A percentile compares a stretch with the other conserved stretches of the same genome.
These are phyloP conservation scores for Globisporangium nunn DNA, from an alignment of 352 stramenopile genomes.

Conservation along the genomic window DNA sequence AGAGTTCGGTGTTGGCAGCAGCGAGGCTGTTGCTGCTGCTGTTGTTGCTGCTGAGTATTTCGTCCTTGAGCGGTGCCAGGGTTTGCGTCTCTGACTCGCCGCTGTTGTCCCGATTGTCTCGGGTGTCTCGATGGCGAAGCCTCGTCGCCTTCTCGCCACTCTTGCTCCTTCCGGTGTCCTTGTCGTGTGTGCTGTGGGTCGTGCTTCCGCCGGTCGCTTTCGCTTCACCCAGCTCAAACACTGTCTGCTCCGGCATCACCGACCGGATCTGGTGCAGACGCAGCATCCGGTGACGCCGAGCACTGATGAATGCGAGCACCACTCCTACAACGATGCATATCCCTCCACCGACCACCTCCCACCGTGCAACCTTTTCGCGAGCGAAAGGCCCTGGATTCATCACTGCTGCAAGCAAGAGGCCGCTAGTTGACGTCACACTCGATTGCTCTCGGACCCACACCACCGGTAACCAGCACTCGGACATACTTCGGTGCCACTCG, in stretches of 20 bases:
- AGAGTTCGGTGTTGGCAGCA: not conserved
- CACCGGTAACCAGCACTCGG: slow-evolving; percentile 30
- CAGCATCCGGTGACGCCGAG: slow-evolving; percentile 12
- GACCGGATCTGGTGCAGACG: slow-evolving; percentile 14
- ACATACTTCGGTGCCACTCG: slow-evolving; percentile 29
- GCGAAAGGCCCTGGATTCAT: slow-evolving; percentile 23
- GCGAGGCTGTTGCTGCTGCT: not conserved
- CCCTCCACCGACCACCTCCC: slow-evolving; percentile 18
- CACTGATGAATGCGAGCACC: slow-evolving; percentile 8
- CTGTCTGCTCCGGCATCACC: slow-evolving; percentile 15
- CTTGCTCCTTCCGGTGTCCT: not conserved
- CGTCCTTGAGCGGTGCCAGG: not conserved
- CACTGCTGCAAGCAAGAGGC: slow-evolving; percentile 5
- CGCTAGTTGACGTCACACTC: slow-evolving; percentile 22
- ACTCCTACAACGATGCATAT: slow-evolving; percentile 20
- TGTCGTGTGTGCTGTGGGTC: not conserved
- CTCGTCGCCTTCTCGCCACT: not conserved
- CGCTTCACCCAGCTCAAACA: not conserved
- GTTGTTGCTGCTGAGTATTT: not conserved
- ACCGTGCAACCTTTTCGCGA: slow-evolving; percentile 28
- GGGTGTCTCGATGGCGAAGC: not conserved
- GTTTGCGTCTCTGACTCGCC: not conserved
- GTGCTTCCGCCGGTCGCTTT: not conserved
- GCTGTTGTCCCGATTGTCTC: no score
- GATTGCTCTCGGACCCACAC: slow-evolving; percentile 41